Percentiles rank a stretch among this genome's conserved stretches.
phyloP scores from a whole-genome alignment of 805 yeast genomes.

The Metschnikowia koreensis region DNA sequence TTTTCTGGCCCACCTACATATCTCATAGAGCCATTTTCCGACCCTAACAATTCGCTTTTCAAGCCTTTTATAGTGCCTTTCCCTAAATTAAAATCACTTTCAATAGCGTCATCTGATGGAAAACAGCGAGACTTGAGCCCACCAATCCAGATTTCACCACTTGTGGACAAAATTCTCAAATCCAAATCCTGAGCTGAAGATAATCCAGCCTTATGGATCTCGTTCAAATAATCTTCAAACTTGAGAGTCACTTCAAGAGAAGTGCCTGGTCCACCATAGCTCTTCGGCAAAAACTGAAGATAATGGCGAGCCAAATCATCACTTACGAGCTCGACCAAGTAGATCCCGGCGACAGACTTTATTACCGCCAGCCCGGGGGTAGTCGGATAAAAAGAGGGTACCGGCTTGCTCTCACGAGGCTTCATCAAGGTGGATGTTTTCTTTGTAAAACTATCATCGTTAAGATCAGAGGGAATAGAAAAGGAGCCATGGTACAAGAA shows the following conservation, averaged over 20 bases:
- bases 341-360: slow-evolving; percentile 64
- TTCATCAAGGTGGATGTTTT: slow-evolving; percentile 31
- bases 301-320: slow-evolving; percentile 56
- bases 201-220: slow-evolving; percentile 25
- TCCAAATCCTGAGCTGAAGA: slow-evolving; percentile 36
- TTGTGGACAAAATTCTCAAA: slow-evolving; percentile 56
- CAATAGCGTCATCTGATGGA: slow-evolving; percentile 21
- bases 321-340: slow-evolving; percentile 63
- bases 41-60: slow-evolving; percentile 38
- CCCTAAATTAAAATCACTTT: slow-evolving; percentile 42
- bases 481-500: slow-evolving; percentile 82
- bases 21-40: slow-evolving; percentile 22
- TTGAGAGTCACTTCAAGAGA: slow-evolving; percentile 50
- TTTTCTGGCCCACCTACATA: slow-evolving; percentile 30
- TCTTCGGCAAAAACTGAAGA: slow-evolving; percentile 57
- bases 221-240: slow-evolving; percentile 38
- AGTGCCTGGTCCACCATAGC: slow-evolving; percentile 60
- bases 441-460: slow-evolving; percentile 40
- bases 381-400: slow-evolving; percentile 25
- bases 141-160: slow-evolving; percentile 57
- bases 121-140: slow-evolving; percentile 39
- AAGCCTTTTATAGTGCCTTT: slow-evolving; percentile 38
- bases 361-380: slow-evolving; percentile 32
- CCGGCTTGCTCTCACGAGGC: slow-evolving; percentile 12
- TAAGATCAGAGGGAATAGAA: slow-evolving; percentile 60